Percentiles rank a stretch among this genome's conserved stretches.
Conservation (phyloP, 208 protist species). For the Leishmania gerbilli region DNA sequence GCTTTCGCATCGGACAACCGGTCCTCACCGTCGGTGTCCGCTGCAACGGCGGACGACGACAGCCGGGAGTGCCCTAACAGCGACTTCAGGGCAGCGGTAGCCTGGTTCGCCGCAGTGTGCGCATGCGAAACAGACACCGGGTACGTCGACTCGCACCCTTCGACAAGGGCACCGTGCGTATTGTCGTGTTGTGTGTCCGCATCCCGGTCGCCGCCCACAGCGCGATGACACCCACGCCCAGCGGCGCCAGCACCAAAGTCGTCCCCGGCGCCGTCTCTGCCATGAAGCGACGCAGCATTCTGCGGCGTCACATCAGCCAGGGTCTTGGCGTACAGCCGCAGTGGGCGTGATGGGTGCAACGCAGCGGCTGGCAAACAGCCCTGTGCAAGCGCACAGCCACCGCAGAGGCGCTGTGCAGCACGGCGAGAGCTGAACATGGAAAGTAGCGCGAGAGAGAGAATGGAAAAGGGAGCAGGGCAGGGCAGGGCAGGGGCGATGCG, state of each 20-base stretch:
- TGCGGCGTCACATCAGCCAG: neutral
- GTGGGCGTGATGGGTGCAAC: neutral
- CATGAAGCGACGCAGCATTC: neutral
- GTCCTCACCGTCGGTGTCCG: neutral
- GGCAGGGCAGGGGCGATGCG: neutral
- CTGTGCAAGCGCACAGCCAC: neutral
- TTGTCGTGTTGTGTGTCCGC: neutral
- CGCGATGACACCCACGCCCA: neutral
- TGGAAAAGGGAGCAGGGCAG: neutral
- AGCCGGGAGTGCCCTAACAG: neutral
- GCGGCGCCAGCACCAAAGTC: neutral
- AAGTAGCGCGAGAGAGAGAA: neutral
- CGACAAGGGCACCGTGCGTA: neutral
- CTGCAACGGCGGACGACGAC: slow-evolving; percentile 1
- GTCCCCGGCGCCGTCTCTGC: neutral
- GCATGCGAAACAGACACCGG: slow-evolving; percentile 2
- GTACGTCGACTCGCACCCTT: neutral
- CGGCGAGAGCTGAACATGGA: neutral
- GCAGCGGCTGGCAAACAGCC: neutral
- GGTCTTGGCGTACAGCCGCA: neutral
- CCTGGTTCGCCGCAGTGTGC: slow-evolving; percentile 1
- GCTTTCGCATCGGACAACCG: too few species aligned
- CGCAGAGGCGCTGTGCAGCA: slow-evolving; percentile 4
- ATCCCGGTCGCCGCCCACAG: neutral
- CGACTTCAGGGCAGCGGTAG: neutral